Percentiles rank a stretch among this genome's conserved stretches.
These are phyloP conservation scores for Massospora cicadina DNA, from an alignment of 371 early-diverging fungal species.

Conservation along the genomic window DNA sequence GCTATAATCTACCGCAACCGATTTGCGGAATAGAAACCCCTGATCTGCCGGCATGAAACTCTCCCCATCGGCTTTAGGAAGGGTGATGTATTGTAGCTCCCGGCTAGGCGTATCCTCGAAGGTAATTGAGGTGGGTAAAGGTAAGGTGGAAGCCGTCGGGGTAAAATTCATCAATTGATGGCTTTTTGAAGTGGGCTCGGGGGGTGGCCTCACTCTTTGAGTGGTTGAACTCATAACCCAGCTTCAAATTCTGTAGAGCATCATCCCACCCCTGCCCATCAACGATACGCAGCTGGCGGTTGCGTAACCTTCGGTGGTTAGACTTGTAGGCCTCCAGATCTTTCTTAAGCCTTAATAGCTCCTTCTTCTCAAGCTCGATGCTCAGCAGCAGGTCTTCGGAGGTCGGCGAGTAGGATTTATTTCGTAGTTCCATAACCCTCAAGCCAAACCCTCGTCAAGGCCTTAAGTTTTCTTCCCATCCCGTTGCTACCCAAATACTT, in stretches of 20 bases:
- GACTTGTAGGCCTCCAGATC: conserved; percentile 1
- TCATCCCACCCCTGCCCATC: conserved; percentile 11
- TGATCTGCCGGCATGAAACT: neutral
- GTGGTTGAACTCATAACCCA: neutral
- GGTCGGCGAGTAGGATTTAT: conserved; percentile 3
- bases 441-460: neutral
- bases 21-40: neutral
- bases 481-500: too few species aligned
- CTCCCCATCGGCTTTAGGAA: neutral
- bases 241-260: conserved; percentile 1
- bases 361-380: conserved; percentile 10
- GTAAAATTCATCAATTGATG: too few species aligned
- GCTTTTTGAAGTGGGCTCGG: too few species aligned
- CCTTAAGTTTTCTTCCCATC: neutral
- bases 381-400: conserved; percentile 9
- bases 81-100: neutral
- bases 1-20: conserved; percentile 5
- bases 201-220: too few species aligned
- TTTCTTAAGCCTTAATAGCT: conserved; percentile 6
- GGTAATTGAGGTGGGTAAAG: neutral
- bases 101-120: neutral
- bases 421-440: neutral
- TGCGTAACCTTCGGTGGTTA: neutral
- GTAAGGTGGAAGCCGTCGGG: too few species aligned
- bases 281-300: conserved; percentile 6